These are phyloP conservation scores for Leccinum fibrillosum DNA, from an alignment of 768 basidiomycete species.

Conservation along the genomic window DNA sequence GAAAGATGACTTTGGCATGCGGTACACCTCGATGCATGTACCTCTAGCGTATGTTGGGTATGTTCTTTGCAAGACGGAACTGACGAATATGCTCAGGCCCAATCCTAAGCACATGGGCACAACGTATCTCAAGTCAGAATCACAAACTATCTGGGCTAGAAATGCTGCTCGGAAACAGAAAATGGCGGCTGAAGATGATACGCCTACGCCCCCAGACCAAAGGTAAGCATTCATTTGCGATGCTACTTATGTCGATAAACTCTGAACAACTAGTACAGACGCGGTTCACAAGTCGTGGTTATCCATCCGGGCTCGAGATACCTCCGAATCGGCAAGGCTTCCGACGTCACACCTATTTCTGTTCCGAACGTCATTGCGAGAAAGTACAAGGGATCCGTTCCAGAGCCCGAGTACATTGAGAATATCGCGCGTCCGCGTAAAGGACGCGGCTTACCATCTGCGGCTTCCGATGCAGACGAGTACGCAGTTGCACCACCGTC, in stretches of 20 bases:
- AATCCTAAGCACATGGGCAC: constrained; percentile 81
- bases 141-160: constrained; percentile 70
- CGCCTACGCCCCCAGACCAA: constrained; percentile 37
- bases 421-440: constrained; percentile 55
- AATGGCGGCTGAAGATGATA: constrained; percentile 37
- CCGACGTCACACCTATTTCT: constrained; percentile 67
- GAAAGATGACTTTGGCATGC: constrained; percentile 78
- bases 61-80: constrained; percentile 3
- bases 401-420: constrained; percentile 42
- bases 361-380: constrained; percentile 75
- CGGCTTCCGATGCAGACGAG: constrained; percentile 43
- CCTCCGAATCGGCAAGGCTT: constrained; percentile 72
- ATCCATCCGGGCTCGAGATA: constrained; percentile 77
- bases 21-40: constrained; percentile 78
- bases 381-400: constrained; percentile 46
- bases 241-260: constrained; percentile 15
- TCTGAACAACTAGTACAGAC: constrained; percentile 42
- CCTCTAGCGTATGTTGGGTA: constrained; percentile 58
- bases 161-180: constrained; percentile 58
- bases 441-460: constrained; percentile 23
- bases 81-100: constrained; percentile 40
- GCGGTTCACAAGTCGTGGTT: constrained; percentile 75
- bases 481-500: constrained; percentile 43
- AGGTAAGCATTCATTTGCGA: constrained; percentile 35
- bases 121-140: constrained; percentile 74